These are phyloP conservation scores for Gomphus bonarii DNA, from an alignment of 1,284 basidiomycete species.

Conservation along the genomic window DNA sequence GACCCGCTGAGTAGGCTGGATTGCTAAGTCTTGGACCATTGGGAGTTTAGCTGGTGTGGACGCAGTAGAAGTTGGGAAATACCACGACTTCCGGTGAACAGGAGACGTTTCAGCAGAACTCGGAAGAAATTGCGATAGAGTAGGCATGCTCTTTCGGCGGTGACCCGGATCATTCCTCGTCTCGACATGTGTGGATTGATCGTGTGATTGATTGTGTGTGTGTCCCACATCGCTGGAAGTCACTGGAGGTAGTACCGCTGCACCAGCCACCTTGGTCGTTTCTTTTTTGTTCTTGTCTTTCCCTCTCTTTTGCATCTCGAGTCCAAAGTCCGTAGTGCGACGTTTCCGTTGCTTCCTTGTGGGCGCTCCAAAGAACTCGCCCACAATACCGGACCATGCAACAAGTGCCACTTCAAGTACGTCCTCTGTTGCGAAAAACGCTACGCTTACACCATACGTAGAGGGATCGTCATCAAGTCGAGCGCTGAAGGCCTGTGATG, in stretches of 20 bases:
- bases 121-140: not conserved
- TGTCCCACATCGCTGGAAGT: not conserved
- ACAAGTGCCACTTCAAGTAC: constrained; percentile 46
- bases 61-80: not conserved
- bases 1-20: constrained; percentile 58
- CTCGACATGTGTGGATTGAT: not conserved
- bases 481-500: constrained; percentile 36
- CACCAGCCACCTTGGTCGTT: constrained; percentile 10
- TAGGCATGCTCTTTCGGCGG: not conserved
- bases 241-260: not conserved
- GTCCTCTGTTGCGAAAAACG: constrained; percentile 45
- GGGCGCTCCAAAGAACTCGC: constrained; percentile 36
- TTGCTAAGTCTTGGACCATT: constrained; percentile 47
- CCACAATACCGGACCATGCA: constrained; percentile 52
- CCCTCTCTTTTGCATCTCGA: constrained; percentile 16
- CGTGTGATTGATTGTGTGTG: too few relatives aligned
- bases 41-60: not conserved
- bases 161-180: not conserved
- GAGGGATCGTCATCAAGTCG: constrained; percentile 48
- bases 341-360: constrained; percentile 16
- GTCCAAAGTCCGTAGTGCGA: constrained; percentile 16
- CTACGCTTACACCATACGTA: constrained; percentile 46
- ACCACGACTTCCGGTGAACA: not conserved
- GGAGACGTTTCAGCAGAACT: not conserved
- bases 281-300: constrained; percentile 14